These are phyloP conservation scores for Ploettnerulaceae sp. DNA, from an alignment of 2,329 filamentous ascomycete species.

Conservation along the genomic window DNA sequence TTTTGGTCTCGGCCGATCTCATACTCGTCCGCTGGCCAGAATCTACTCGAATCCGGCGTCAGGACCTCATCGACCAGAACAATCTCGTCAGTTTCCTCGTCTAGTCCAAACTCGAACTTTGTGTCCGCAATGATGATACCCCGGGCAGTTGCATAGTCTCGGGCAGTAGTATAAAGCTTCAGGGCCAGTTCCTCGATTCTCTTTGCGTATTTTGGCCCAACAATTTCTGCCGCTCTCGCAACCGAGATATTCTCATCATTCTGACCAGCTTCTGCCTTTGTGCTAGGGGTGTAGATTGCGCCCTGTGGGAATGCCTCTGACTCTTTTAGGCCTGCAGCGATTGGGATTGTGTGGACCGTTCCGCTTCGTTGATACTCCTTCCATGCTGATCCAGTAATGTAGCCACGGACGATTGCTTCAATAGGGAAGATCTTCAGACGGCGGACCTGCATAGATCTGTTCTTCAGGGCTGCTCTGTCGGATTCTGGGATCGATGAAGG, in stretches of 20 bases:
- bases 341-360: slow-evolving; percentile 60
- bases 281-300: slow-evolving; percentile 62
- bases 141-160: slow-evolving; percentile 48
- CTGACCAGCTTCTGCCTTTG: slow-evolving; percentile 61
- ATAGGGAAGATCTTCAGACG: slow-evolving; percentile 60
- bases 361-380: slow-evolving; percentile 58
- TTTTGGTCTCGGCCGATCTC: slow-evolving; percentile 68
- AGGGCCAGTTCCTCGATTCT: slow-evolving; percentile 55
- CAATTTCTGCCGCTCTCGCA: slow-evolving; percentile 41
- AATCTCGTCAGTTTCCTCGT: slow-evolving; percentile 53
- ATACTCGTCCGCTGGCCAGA: slow-evolving; percentile 76
- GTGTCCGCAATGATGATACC: slow-evolving; percentile 71
- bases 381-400: slow-evolving; percentile 70
- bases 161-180: slow-evolving; percentile 53
- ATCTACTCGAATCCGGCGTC: slow-evolving; percentile 77
- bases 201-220: slow-evolving; percentile 54
- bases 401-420: slow-evolving; percentile 68
- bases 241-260: slow-evolving; percentile 69
- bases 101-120: slow-evolving; percentile 69
- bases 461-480: slow-evolving; percentile 15
- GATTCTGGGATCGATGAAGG: slow-evolving; percentile 44
- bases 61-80: slow-evolving; percentile 69
- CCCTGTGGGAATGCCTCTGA: slow-evolving; percentile 54
- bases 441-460: slow-evolving; percentile 62
- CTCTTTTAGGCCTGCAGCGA: slow-evolving; percentile 54